Conservation (phyloP, 805 yeast genomes). For the Grigorovia yakushimaensis region DNA sequence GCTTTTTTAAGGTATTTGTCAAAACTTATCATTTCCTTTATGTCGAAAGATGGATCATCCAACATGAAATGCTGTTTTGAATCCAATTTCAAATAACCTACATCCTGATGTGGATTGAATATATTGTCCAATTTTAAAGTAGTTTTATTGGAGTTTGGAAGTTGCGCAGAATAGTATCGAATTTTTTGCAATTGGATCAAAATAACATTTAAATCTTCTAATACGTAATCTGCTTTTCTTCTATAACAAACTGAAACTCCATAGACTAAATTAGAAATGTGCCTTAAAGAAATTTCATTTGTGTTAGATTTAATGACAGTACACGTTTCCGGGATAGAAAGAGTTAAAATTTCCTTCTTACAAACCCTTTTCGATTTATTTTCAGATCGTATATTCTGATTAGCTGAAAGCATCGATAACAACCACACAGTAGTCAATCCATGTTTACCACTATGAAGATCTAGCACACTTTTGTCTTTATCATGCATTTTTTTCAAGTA, state of each 20-base stretch:
- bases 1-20: constrained; percentile 1
- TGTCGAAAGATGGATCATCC: constrained; percentile 24
- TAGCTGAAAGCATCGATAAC: constrained; percentile 10
- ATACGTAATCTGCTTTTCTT: constrained; percentile 24
- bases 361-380: constrained; percentile 6
- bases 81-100: not conserved
- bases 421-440: constrained; percentile 26
- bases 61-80: not conserved
- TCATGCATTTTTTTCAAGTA: not conserved
- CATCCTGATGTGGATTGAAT: not conserved
- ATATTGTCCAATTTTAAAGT: not conserved
- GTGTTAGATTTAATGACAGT: constrained; percentile 14
- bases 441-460: not conserved
- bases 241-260: constrained; percentile 27
- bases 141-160: not conserved
- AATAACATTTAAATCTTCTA: constrained; percentile 19
- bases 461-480: too few relatives aligned
- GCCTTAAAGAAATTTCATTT: constrained; percentile 17
- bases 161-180: not conserved
- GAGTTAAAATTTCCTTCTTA: constrained; percentile 24
- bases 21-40: constrained; percentile 12
- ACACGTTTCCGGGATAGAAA: constrained; percentile 27
- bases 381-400: not conserved
- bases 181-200: constrained; percentile 16
- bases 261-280: constrained; percentile 22